These are phyloP conservation scores for Salvia splendens DNA, from an alignment of 257 asterid species.

Conservation along the genomic window DNA sequence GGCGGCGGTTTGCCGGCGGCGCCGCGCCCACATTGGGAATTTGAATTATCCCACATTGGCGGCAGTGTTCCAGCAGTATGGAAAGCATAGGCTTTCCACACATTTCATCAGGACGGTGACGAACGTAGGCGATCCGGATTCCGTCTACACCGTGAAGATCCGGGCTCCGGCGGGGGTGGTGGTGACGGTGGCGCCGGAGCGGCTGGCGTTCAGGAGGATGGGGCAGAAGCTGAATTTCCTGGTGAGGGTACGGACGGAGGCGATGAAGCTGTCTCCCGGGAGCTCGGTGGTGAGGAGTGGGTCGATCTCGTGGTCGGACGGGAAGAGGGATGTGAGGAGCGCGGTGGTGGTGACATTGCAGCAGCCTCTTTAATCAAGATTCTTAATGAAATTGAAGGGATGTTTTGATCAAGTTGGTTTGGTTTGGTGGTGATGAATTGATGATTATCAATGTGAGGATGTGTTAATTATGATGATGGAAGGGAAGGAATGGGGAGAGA, in stretches of 20 bases:
- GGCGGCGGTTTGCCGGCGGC: constrained; percentile 51
- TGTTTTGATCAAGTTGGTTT: no score
- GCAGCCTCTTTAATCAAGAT: constrained; percentile 56
- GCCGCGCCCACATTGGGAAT: constrained; percentile 77
- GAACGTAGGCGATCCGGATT: constrained; percentile 65
- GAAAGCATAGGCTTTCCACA: constrained; percentile 64
- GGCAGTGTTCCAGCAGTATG: constrained; percentile 70
- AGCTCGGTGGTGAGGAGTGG: constrained; percentile 71
- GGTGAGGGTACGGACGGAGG: constrained; percentile 59
- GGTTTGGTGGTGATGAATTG: background rate
- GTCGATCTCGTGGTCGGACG: constrained; percentile 79
- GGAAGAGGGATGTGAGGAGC: constrained; percentile 65
- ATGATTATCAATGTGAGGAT: background rate
- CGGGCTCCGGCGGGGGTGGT: constrained; percentile 48
- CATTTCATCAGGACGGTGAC: constrained; percentile 79
- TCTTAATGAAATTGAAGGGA: background rate
- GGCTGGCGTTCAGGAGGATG: constrained; percentile 63
- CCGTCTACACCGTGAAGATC: constrained; percentile 53
- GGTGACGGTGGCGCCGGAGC: constrained; percentile 74
- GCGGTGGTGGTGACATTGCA: constrained; percentile 79
- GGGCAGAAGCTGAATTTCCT: constrained; percentile 85
- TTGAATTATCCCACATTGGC: constrained; percentile 78
- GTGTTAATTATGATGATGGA: constrained; percentile 26
- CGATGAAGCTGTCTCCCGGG: constrained; percentile 63
- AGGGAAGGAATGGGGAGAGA: constrained; percentile 5